Percentiles rank a stretch among this genome's conserved stretches.
These are phyloP conservation scores for Auriscalpium microsporum DNA, from an alignment of 768 basidiomycete species.

Conservation along the genomic window DNA sequence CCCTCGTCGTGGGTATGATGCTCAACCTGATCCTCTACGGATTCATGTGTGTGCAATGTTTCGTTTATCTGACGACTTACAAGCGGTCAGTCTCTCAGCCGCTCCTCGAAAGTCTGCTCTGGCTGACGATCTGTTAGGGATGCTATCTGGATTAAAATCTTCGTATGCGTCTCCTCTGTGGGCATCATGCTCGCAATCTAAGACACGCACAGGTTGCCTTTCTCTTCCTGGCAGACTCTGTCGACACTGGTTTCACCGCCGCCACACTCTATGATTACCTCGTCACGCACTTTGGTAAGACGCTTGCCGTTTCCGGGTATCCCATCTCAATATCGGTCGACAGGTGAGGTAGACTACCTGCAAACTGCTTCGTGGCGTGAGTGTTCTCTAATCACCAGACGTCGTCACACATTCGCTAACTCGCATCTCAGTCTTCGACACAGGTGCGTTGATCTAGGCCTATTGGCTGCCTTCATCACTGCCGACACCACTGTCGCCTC, in stretches of 20 bases:
- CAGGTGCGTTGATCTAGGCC: slow-evolving; percentile 20
- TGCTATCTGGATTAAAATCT: slow-evolving; percentile 34
- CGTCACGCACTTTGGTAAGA: slow-evolving; percentile 36
- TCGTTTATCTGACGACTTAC: slow-evolving; percentile 37
- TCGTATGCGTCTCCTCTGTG: slow-evolving; percentile 25
- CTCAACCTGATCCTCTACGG: slow-evolving; percentile 41
- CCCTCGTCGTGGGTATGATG: slow-evolving; percentile 40
- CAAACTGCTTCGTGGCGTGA: slow-evolving; percentile 22
- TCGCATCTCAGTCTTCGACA: slow-evolving; percentile 29
- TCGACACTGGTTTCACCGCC: slow-evolving; percentile 37
- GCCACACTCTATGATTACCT: slow-evolving; percentile 40
- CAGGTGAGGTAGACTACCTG: slow-evolving; percentile 24
- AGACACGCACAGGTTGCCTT: slow-evolving; percentile 27
- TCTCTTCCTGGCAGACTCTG: slow-evolving; percentile 40
- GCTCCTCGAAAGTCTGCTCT: too few relatives aligned
- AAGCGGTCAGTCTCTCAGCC: slow-evolving; percentile 23
- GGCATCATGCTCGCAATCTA: not conserved
- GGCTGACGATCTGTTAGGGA: slow-evolving; percentile 25
- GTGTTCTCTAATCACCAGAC: not conserved
- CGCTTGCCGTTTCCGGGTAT: not conserved
- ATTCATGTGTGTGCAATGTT: slow-evolving; percentile 40
- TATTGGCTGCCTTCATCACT: too few relatives aligned
- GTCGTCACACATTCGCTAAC: not conserved
- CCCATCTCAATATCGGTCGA: too few relatives aligned
- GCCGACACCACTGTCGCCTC: too few relatives aligned